These are phyloP conservation scores for Scheffersomyces ergatensis DNA, from an alignment of 805 yeast species.

Conservation along the genomic window DNA sequence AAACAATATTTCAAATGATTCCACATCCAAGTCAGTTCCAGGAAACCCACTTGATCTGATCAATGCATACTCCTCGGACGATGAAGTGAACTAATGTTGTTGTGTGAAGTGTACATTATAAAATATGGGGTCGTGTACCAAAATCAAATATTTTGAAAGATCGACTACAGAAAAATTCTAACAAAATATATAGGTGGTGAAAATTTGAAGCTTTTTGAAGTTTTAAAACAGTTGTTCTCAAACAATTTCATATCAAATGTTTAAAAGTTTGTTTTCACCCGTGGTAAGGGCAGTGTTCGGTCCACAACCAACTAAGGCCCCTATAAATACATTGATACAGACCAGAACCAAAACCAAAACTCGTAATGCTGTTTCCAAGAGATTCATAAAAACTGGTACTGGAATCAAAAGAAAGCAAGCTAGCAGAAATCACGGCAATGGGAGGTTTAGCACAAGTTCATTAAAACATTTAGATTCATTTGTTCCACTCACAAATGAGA, in stretches of 20 bases:
- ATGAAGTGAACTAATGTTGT: not conserved
- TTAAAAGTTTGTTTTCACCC: constrained; percentile 7
- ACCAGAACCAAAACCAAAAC: constrained; percentile 61
- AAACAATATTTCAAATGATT: not conserved
- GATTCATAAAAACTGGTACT: constrained; percentile 75
- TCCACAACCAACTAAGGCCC: constrained; percentile 10
- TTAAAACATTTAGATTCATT: constrained; percentile 60
- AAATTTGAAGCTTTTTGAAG: too few species aligned
- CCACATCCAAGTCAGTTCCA: not conserved
- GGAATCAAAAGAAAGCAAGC: constrained; percentile 60
- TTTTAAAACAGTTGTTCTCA: too few species aligned
- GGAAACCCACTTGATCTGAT: not conserved
- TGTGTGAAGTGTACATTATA: too few species aligned
- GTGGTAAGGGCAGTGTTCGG: not conserved
- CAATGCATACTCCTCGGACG: not conserved
- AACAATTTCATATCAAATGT: constrained; percentile 4
- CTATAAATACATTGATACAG: constrained; percentile 27
- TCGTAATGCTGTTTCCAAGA: constrained; percentile 81
- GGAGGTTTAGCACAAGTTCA: constrained; percentile 73
- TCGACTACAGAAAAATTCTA: too few species aligned
- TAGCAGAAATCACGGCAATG: constrained; percentile 91
- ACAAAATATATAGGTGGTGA: too few species aligned
- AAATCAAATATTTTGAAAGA: too few species aligned
- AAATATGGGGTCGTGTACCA: too few species aligned
- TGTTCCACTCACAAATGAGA: constrained; percentile 47